Conservation (phyloP, 345 rosid genomes). For the Eucalyptus tenuipes region DNA sequence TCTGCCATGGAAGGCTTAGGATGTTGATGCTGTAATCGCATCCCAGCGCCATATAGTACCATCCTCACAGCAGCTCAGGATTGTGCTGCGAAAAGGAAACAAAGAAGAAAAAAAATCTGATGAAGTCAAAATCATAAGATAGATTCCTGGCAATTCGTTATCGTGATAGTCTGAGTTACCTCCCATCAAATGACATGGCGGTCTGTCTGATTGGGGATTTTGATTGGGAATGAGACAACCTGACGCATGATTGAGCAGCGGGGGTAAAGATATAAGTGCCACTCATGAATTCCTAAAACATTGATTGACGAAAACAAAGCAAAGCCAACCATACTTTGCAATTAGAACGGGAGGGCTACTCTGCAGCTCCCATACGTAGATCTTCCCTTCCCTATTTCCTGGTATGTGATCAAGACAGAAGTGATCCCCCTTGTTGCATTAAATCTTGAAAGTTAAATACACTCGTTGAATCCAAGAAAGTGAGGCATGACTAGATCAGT, state of each 20-base stretch:
- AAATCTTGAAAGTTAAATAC: neutral
- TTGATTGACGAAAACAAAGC: neutral
- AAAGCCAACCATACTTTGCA: slow-evolving; percentile 34
- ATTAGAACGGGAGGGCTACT: slow-evolving; percentile 92
- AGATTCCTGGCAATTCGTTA: neutral
- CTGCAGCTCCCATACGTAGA: slow-evolving; percentile 89
- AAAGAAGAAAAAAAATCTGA: neutral
- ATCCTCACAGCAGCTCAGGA: slow-evolving; percentile 89
- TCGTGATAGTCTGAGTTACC: slow-evolving; percentile 12
- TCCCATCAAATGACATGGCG: slow-evolving; percentile 90
- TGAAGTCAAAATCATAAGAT: neutral
- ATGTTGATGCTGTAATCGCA: slow-evolving; percentile 17
- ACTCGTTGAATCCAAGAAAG: neutral
- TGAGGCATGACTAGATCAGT: neutral
- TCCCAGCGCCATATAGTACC: slow-evolving; percentile 99
- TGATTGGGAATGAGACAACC: slow-evolving; percentile 71
- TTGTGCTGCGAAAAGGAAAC: slow-evolving; percentile 47
- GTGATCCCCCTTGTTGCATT: neutral
- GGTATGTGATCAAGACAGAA: neutral
- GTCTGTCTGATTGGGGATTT: slow-evolving; percentile 87
- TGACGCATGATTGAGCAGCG: neutral
- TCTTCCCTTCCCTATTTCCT: slow-evolving; percentile 97
- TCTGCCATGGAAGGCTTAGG: neutral
- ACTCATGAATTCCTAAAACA: neutral
- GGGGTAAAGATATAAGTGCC: neutral